Base-by-base conservation (phyloP, 345 rosid genomes). In the Rhizophora apiculata region DNA sequence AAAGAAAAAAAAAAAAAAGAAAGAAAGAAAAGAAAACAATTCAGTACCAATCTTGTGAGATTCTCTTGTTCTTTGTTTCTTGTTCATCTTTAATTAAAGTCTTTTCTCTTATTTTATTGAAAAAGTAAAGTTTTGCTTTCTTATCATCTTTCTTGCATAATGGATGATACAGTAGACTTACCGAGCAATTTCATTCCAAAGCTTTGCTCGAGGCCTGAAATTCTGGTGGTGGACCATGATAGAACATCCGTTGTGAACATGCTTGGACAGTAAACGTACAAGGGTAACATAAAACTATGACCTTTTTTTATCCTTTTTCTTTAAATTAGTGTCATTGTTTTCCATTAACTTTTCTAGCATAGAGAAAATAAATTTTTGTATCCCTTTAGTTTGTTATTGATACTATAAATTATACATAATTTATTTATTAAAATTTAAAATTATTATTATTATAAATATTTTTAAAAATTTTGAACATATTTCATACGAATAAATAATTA, bases 141-240 rank as follows among this genome's bases (percentile, higher is more conserved):
- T 31, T 20, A 4, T 43, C 29, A 39, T 10, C 15, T 39, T 39
- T 39, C 46, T 39, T 39, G 46, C 46, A 9, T 39, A 46, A 68
- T 68, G 57, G 64, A 46, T 26, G 64, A 39, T 55, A 37, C 5
- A 22, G 32, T 8, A 36, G 31, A 64, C 6, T 0, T 16, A 6
- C 31, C 65, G 29, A 46, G 66, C 21, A 72, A 52, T 39, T 32
- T 4, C n/a, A 68, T 81, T 16, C 82, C 79, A 5, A 5, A 67
- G 55, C 63, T 78, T 64, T 15, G 80, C 72, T 49, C 68, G 53
- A n/a, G 83, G 79, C 22, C 69, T 82, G 22, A n/a, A 21, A 26
- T 85, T 29, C 55, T 82, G 69, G 18, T 85, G 80, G 83, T 81
- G 63, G 85, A 85, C 79, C 57, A 55, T 29, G 88, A 81, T 60